Evolutionary conservation across 2,329 filamentous ascomycete genomes (phyloP).

Genomic region (Aureobasidium subglaciale): DNA sequence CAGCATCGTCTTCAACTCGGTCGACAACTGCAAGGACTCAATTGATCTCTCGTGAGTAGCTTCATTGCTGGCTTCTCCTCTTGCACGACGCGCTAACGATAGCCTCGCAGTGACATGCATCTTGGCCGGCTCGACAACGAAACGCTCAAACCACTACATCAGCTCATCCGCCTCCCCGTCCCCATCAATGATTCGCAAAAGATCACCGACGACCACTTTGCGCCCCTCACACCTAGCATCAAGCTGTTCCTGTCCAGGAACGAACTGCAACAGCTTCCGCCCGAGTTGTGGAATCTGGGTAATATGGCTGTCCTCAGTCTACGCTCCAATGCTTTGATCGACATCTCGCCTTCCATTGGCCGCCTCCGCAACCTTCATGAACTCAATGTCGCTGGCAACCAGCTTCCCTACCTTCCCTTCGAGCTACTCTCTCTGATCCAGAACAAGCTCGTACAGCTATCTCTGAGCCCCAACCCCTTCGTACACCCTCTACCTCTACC

Average conservation of each 20-base stretch:
- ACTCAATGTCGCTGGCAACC: slow-evolving; percentile 61
- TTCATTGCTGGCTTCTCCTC: not conserved
- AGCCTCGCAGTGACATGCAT: slow-evolving; percentile 28
- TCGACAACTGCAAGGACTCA: slow-evolving; percentile 50
- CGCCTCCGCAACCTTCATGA: slow-evolving; percentile 52
- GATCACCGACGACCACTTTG: slow-evolving; percentile 55
- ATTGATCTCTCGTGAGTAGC: slow-evolving; percentile 56
- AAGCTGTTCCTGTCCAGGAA: slow-evolving; percentile 58
- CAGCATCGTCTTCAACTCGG: slow-evolving; percentile 23
- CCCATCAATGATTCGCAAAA: slow-evolving; percentile 25
- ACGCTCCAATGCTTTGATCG: slow-evolving; percentile 54
- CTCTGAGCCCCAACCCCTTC: slow-evolving; percentile 58
- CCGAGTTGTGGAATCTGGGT: slow-evolving; percentile 54
- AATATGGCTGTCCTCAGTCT: slow-evolving; percentile 59
- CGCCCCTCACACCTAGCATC: slow-evolving; percentile 51
- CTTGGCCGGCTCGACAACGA: slow-evolving; percentile 50
- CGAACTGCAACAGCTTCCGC: slow-evolving; percentile 48
- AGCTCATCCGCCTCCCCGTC: slow-evolving; percentile 29
- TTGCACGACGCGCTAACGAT: not conserved
- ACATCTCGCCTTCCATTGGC: slow-evolving; percentile 54
- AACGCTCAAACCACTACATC: slow-evolving; percentile 49
- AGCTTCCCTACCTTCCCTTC: slow-evolving; percentile 52
- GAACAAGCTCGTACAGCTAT: slow-evolving; percentile 45
- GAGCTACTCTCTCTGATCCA: slow-evolving; percentile 54
- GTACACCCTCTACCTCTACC: slow-evolving; percentile 27